These are phyloP conservation scores for Stemphylium vesicarium DNA, from an alignment of 2,329 filamentous ascomycete genomes.

Conservation along the genomic window DNA sequence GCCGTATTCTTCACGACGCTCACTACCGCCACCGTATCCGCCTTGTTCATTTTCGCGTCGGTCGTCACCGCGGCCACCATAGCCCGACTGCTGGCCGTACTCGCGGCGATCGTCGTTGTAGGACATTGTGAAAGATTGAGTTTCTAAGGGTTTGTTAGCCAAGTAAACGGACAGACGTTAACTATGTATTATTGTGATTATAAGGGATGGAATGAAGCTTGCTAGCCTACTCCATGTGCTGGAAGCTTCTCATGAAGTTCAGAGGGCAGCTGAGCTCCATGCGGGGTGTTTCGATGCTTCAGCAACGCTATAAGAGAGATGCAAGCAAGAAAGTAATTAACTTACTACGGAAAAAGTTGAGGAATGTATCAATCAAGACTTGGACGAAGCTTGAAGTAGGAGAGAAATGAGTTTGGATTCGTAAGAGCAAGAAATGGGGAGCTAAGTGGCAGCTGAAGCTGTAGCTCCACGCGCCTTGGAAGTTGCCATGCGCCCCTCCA, in stretches of 20 bases:
- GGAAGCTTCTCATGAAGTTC: not conserved
- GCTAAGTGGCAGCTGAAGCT: constrained; percentile 9
- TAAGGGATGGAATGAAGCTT: not conserved
- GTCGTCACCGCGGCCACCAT: constrained; percentile 22
- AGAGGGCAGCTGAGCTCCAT: not conserved
- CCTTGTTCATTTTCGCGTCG: constrained; percentile 18
- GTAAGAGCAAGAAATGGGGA: constrained; percentile 1
- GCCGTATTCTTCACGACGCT: constrained; percentile 26
- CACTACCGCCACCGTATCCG: constrained; percentile 23
- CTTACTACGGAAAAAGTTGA: constrained; percentile 1
- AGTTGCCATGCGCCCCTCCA: constrained; percentile 12
- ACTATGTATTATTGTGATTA: not conserved
- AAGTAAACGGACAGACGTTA: not conserved
- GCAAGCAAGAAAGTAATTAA: not conserved
- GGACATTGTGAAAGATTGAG: constrained; percentile 22
- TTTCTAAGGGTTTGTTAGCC: not conserved
- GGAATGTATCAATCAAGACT: not conserved
- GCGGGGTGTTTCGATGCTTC: not conserved
- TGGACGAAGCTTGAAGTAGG: not conserved
- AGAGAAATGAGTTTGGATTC: not conserved
- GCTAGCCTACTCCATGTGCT: not conserved
- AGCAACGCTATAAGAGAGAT: not conserved
- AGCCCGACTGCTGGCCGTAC: constrained; percentile 16
- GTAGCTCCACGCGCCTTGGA: not conserved
- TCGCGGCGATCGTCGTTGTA: constrained; percentile 35